Base-by-base conservation (phyloP, 129 eudicot species). In the Deinandra increscens region DNA sequence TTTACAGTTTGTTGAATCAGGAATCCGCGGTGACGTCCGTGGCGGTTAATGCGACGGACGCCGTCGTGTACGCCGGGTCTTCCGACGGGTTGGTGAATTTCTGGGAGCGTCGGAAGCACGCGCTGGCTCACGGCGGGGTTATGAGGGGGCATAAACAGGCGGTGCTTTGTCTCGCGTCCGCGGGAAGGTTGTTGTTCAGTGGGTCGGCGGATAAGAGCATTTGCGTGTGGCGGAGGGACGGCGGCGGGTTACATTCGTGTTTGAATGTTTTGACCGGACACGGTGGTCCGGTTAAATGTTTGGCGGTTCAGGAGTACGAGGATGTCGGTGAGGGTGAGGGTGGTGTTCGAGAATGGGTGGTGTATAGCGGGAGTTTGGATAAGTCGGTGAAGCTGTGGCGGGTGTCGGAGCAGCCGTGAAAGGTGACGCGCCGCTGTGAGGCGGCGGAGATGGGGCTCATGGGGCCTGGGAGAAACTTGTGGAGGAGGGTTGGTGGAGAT, bases 191-290 rank as follows among this genome's bases (percentile, higher is more conserved):
- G 51, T 82, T 86, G 41, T 80, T 89, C 46, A 89, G 90, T 45
- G 96, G 96, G 4, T 89, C 96, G 1, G 96, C 96, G 2, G 96
- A 89, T 60, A 89, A 80, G 68, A 89, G 71, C 0, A 89, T 89
- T 1, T 86, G 92, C 53, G 96, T 89, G 46, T 89, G 96, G 96
- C 75, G 81, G 81, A 81, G 90, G 76, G 93, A 82, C 6, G 95
- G 75, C 4, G 31, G 63, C 4, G 31, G 66, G 13, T 76, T 66
- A 6, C 90, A 84, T 64, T 75, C 74, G 31, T 87, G 85, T 50
- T 15, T 79, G 44, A 66, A 88, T 1, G 89, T 87, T 31, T 54
- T 87, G 75, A 73, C 81, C n/a, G 94, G 89, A 5, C 94, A 87
- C 38, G 20, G 10, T 38, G 94, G 87, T 17, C 94, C 94, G 31